Base-by-base conservation (phyloP, 225 moss, liverwort and hornwort species). In the Takakia lepidozioides region DNA sequence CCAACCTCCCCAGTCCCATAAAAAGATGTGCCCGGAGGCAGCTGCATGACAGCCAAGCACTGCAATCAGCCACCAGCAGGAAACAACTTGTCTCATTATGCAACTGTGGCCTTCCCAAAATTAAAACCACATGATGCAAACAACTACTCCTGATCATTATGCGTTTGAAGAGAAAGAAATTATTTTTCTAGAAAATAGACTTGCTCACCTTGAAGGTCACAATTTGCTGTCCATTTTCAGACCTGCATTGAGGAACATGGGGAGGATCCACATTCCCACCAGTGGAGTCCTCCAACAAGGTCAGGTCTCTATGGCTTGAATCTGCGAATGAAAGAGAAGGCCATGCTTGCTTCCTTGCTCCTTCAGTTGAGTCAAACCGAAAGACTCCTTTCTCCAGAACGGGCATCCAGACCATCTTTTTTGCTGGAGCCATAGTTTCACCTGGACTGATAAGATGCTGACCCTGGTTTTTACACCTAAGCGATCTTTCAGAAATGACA, bases 1-100 rank as follows among this genome's bases (percentile, higher is more conserved):
- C 85, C 61, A 5, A 75, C 85, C 57, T 91, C 86, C 28, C 98
- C 98, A 30, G 91, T 87, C 25, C 98, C 98, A 54, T 98, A 91
- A 44, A 98, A 74, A 13, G 87, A 64, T 20, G 91, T 83, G 25
- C 85, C 98, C 10, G 49, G 3, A 46, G 87, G 85, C 43, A 98
- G 56, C 93, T 93, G 81, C 52, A 55, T 23, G n/a, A n/a, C n/a
- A n/a, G n/a, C n/a, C n/a, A n/a, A n/a, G n/a, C n/a, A n/a, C n/a
- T n/a, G n/a, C n/a, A n/a, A n/a, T n/a, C n/a, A n/a, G n/a, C n/a
- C n/a, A n/a, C n/a, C n/a, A n/a, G n/a, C n/a, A n/a, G n/a, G n/a
- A n/a, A n/a, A n/a, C n/a, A n/a, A n/a, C n/a, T n/a, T n/a, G n/a
- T n/a, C n/a, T n/a, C n/a, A n/a, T n/a, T n/a, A n/a, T n/a, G n/a